phyloP scores from a whole-genome alignment of 2,329 filamentous ascomycete genomes.

The Stagonosporopsis vannaccii region DNA sequence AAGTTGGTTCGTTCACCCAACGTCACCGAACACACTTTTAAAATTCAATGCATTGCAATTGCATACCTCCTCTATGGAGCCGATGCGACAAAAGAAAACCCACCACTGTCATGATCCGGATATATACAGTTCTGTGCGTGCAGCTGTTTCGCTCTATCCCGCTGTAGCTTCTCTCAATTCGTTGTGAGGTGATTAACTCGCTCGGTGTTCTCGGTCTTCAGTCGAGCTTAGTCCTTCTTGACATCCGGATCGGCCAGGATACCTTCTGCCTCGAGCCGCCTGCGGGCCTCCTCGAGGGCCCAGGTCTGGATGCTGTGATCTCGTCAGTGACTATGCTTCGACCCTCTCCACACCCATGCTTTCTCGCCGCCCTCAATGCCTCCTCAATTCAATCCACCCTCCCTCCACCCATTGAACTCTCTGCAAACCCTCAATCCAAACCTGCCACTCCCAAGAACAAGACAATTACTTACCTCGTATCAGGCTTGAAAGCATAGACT shows the following conservation, averaged over 20 bases:
- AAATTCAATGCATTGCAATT: conserved; percentile 10
- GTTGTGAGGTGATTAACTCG: background rate
- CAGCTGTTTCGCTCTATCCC: background rate
- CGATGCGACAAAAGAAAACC: conserved; percentile 17
- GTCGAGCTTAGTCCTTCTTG: conserved; percentile 51
- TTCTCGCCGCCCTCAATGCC: background rate
- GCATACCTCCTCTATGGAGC: conserved; percentile 14
- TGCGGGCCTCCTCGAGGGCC: conserved; percentile 95
- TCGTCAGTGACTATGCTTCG: conserved; percentile 22
- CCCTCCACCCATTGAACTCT: background rate
- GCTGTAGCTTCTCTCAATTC: background rate
- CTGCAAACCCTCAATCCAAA: background rate
- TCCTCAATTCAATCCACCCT: background rate
- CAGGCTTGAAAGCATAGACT: conserved; percentile 89
- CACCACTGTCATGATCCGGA: conserved; percentile 14
- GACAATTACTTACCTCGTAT: conserved; percentile 85
- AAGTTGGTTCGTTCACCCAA: background rate
- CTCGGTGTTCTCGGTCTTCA: background rate
- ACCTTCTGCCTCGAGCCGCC: conserved; percentile 94
- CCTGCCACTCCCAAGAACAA: conserved; percentile 1
- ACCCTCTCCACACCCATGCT: background rate
- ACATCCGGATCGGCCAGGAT: conserved; percentile 81
- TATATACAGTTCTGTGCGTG: conserved; percentile 15
- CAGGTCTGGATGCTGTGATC: conserved; percentile 90
- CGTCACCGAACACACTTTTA: background rate